phyloP scores from a whole-genome alignment of 1,139 yeast species.

The Sugiyamaella sp. region DNA sequence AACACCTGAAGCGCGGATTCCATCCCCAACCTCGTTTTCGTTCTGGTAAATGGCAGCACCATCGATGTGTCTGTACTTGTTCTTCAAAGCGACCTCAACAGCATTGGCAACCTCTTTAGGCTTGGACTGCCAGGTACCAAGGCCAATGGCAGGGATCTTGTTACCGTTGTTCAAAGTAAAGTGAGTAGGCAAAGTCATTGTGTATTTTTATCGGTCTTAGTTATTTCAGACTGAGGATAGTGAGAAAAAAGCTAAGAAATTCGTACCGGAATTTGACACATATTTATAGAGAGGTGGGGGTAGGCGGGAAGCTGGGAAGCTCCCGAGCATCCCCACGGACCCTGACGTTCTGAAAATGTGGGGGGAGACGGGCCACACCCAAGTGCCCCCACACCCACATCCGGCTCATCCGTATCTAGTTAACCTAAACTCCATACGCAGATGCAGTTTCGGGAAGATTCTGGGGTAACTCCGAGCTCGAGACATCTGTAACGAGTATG shows the following conservation, averaged over 20 bases:
- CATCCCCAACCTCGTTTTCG: conserved; percentile 59
- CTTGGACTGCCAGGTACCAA: conserved; percentile 66
- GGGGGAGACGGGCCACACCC: too few species aligned
- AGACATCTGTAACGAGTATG: too few species aligned
- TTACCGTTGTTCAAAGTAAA: conserved; percentile 38
- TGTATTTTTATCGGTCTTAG: background rate
- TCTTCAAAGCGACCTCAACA: conserved; percentile 52
- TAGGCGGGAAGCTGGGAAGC: conserved; percentile 1
- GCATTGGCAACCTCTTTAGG: conserved; percentile 39
- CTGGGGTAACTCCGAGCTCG: background rate
- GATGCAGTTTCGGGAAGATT: background rate
- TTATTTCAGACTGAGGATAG: background rate
- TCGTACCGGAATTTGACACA: background rate
- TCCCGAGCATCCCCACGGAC: background rate
- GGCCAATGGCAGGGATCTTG: conserved; percentile 51
- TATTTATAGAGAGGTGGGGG: conserved; percentile 15
- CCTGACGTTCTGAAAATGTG: background rate
- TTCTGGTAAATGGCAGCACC: conserved; percentile 64
- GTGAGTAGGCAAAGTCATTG: conserved; percentile 18
- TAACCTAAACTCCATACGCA: too few species aligned
- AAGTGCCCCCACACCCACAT: background rate
- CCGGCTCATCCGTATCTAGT: background rate
- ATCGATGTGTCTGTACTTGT: conserved; percentile 66
- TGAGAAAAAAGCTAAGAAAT: background rate
- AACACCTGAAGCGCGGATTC: conserved; percentile 35